Evolutionary conservation across 2,329 filamentous ascomycete genomes (phyloP), one percentile per base, ranked within the genome.

Genomic region (Neopestalotiopsis sp.): DNA sequence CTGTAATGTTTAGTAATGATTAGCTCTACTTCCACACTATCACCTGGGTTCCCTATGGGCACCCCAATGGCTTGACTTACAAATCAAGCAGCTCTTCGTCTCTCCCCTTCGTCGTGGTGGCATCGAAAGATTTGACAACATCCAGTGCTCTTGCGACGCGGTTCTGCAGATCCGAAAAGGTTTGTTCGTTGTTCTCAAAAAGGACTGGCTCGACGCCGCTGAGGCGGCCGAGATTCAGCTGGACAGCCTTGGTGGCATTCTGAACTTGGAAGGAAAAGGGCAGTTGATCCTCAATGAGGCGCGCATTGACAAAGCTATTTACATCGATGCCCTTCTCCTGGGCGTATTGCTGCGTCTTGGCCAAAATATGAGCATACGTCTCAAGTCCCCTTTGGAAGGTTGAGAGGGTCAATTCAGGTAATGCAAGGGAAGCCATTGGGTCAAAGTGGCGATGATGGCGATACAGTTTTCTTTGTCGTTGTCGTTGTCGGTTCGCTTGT

Each of bases 171-270:
- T 75, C 78, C 56, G 79, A 74, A 61, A 72, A 76, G 67, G 74
- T 73, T 65, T 80, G 69, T 66, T 81, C 73, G 61, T 77, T 74
- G 66, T 75, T 72, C 24, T 76, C 69, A 1, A 75, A 70, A 4
- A 67, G n/a, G n/a, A 74, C 65, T 13, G 80, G 80, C 67, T 80
- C 78, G 10, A 64, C 65, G 74, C 79, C 81, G 45, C 78, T 74
- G 40, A 76, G 74, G 12, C 81, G 70, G 34, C 65, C 65, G 7
- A 67, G 65, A 24, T 42, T 59, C 13, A 60, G 13, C 78, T 82
- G 83, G 67, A 72, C 70, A 30, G 77, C 71, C 10, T 72, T 58
- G 65, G 65, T 59, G 30, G 65, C 65, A 40, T 59, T 67, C 52
- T 67, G 65, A 20, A 67, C 56, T 34, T 67, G 65, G 65, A 67